Evolutionary conservation across 768 basidiomycete genomes (phyloP).

Genomic region (Boletales sp.): DNA sequence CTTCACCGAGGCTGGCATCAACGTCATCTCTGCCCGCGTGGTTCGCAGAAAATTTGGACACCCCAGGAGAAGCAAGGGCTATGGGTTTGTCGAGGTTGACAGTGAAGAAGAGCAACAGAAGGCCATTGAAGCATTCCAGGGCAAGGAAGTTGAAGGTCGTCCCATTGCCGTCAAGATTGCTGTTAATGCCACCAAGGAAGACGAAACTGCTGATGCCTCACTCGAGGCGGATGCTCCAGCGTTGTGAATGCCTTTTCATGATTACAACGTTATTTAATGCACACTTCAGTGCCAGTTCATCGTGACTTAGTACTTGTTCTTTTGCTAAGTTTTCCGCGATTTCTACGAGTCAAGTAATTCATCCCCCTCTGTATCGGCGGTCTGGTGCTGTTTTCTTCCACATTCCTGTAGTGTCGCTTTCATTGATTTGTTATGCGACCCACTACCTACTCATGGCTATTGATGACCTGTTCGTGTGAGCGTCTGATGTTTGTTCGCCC

Average conservation of each 20-base stretch:
- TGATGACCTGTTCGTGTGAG: conserved; percentile 23
- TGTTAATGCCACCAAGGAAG: conserved; percentile 73
- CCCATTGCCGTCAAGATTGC: conserved; percentile 92
- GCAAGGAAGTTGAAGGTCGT: conserved; percentile 84
- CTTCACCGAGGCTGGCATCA: conserved; percentile 85
- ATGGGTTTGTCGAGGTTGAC: conserved; percentile 96
- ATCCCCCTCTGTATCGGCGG: conserved; percentile 25
- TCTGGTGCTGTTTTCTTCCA: conserved; percentile 46
- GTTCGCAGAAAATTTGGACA: conserved; percentile 82
- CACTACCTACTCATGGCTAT: conserved; percentile 26
- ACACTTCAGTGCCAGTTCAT: conserved; percentile 20
- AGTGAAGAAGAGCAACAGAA: conserved; percentile 85
- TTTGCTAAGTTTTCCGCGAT: conserved; percentile 37
- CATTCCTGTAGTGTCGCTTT: conserved; percentile 30
- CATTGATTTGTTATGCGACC: conserved; percentile 23
- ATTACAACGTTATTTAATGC: conserved; percentile 27
- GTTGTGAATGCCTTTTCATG: conserved; percentile 18
- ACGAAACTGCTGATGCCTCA: conserved; percentile 42
- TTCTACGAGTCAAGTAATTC: conserved; percentile 32
- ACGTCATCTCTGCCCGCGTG: conserved; percentile 82
- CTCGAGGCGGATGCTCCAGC: conserved; percentile 31
- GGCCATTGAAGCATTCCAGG: conserved; percentile 82
- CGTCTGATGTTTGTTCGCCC: conserved; percentile 20
- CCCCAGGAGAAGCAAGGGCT: conserved; percentile 90
- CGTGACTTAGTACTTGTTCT: conserved; percentile 32